Base-by-base conservation (phyloP, 148 eudicot species). In the Limonium bicolor region DNA sequence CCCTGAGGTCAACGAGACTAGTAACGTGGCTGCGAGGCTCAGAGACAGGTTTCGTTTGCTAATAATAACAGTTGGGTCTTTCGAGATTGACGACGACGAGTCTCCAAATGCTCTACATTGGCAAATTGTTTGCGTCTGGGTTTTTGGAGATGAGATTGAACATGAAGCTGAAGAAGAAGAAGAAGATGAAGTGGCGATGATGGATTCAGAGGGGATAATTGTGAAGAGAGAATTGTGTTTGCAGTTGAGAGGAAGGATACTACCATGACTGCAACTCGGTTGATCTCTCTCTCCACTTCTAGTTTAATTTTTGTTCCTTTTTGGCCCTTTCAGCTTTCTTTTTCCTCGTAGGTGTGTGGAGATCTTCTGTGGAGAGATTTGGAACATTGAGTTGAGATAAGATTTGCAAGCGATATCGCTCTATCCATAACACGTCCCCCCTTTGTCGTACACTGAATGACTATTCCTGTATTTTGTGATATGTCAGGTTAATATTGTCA, bases 241-340 rank as follows among this genome's bases (percentile, higher is more conserved):
- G 81, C 68, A 35, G 82, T 77, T 17, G 79, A 72, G 48, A 77
- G 66, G 53, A 77, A 77, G 46, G 70, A 36, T 28, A 71, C 63
- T 58, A 78, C 82, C 95, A 80, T 85, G 59, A 51, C 36, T 20
- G 58, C 6, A 4, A 26, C 21, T 14, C 10, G n/a, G n/a, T n/a
- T n/a, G n/a, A n/a, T n/a, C n/a, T n/a, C n/a, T n/a, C n/a, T n/a
- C n/a, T n/a, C n/a, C n/a, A n/a, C n/a, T n/a, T n/a, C n/a, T n/a
- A n/a, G n/a, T n/a, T n/a, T n/a, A n/a, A n/a, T n/a, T n/a, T n/a
- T n/a, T n/a, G n/a, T n/a, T n/a, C n/a, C n/a, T n/a, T n/a, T n/a
- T n/a, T n/a, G n/a, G n/a, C n/a, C n/a, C n/a, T n/a, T n/a, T n/a
- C n/a, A n/a, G n/a, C n/a, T n/a, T n/a, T n/a, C n/a, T n/a, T n/a